Evolutionary conservation across 345 rosid genomes (phyloP), one percentile per base, ranked within the genome.

Genomic region (Erucastrum elatum): DNA sequence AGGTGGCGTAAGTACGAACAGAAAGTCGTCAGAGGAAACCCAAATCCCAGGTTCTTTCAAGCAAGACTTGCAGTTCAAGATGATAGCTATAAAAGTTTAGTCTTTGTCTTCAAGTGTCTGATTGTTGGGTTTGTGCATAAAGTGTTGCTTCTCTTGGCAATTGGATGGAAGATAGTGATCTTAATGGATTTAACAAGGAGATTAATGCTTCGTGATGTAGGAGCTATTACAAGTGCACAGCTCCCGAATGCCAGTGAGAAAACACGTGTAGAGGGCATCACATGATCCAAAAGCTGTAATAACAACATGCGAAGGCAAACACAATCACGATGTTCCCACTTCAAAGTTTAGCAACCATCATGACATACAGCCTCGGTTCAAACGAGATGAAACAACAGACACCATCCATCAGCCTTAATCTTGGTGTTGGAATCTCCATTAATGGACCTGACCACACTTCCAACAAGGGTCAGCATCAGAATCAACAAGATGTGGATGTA

Each of bases 1-100:
- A 83, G 94, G 53, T 95, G 98, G 99, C 97, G 99, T 87, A 95
- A 95, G 82, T 95, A 95, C 87, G 99, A 97, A 72, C 99, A 95
- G 86, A 95, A 95, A 86, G 97, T 95, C 78, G 99, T 93, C 39
- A 85, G 98, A 72, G 98, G 96, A 75, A 95, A 95, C 86, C 97
- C 99, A 61, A 95, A 95, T 85, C 99, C 99, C 68, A 89, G 99
- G 99, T 91, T 81, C 66, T 60, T 79, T 11, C 74, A 44, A 26
- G 17, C 63, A 7, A 9, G 71, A 35, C 13, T 51, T 71, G 66
- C 67, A 67, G 60, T 59, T 68, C 27, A 68, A 76, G 62, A 68
- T 60, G 53, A 66, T 31, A 68, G 53, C 58, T 55, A 64, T 25
- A 64, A 31, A 6, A 74, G 63, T 21, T 51, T 21, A 41, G 51